Evolutionary conservation across 179 eudicot genomes (phyloP).

Genomic region (Silene noctiflora): DNA sequence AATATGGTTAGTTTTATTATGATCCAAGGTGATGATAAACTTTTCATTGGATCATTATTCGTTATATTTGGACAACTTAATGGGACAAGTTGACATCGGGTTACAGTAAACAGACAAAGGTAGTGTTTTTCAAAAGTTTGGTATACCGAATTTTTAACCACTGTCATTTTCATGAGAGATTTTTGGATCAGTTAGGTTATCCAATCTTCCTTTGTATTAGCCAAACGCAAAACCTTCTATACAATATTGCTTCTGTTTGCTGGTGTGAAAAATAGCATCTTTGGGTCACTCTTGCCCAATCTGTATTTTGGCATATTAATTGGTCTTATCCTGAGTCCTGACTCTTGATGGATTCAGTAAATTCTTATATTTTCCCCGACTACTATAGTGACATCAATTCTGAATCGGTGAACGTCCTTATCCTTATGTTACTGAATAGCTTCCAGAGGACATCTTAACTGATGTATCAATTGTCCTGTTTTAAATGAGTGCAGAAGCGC

Average conservation of each 20-base stretch:
- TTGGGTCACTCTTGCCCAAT: not conserved
- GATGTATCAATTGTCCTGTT: not conserved
- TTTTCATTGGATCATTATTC: no score
- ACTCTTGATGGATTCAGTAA: not conserved
- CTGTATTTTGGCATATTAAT: conserved; percentile 1
- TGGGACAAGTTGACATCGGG: no score
- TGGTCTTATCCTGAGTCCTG: not conserved
- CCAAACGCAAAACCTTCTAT: not conserved
- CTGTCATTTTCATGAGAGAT: no score
- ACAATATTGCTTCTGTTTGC: not conserved
- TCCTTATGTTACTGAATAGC: not conserved
- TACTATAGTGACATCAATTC: not conserved
- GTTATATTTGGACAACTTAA: no score
- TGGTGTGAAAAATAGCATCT: not conserved
- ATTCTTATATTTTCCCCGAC: not conserved
- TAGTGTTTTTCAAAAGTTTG: no score
- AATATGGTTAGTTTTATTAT: no score
- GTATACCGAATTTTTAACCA: not conserved
- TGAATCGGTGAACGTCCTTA: not conserved
- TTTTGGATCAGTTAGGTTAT: not conserved
- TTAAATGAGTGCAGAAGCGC: conserved; percentile 52
- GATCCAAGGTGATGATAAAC: no score
- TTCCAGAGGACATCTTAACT: conserved; percentile 6
- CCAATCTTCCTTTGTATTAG: not conserved
- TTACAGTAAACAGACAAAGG: no score